Evolutionary conservation across 2,329 filamentous ascomycete genomes (phyloP).

Genomic region (Cyphellophora attinorum): DNA sequence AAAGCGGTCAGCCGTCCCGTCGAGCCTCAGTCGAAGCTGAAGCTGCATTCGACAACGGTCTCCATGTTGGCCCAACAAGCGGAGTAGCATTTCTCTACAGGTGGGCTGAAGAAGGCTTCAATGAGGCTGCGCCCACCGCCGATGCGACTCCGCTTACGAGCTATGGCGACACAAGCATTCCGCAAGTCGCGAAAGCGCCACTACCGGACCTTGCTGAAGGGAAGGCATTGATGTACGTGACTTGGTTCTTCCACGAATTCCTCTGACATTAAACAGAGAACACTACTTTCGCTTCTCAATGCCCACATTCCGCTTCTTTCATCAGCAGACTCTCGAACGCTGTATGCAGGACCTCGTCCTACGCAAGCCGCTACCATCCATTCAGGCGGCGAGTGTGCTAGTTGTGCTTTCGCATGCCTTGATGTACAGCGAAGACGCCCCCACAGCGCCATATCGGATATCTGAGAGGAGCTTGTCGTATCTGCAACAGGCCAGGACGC

Average conservation of each 20-base stretch:
- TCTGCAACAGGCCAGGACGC: conserved; percentile 14
- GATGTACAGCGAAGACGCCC: conserved; percentile 8
- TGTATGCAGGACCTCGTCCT: conserved; percentile 31
- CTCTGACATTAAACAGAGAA: no score
- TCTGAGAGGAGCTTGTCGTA: conserved; percentile 8
- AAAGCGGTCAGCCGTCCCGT: not conserved
- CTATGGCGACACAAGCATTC: conserved; percentile 34
- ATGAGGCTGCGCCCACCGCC: conserved; percentile 23
- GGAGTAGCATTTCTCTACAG: conserved; percentile 45
- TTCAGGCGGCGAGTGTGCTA: conserved; percentile 26
- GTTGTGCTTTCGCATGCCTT: conserved; percentile 20
- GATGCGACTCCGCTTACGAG: conserved; percentile 19
- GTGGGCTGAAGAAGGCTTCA: conserved; percentile 48
- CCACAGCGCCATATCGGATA: conserved; percentile 6
- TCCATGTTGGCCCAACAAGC: conserved; percentile 41
- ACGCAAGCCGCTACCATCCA: conserved; percentile 19
- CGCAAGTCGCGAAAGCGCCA: conserved; percentile 20
- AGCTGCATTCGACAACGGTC: conserved; percentile 26
- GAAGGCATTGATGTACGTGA: conserved; percentile 30
- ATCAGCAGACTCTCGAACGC: conserved; percentile 37
- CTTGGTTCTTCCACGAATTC: no score
- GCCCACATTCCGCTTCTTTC: conserved; percentile 45
- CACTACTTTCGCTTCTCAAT: conserved; percentile 48
- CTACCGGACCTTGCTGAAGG: conserved; percentile 25
- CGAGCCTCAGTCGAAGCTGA: conserved; percentile 1